A percentile compares a stretch with the other conserved stretches of the same genome.
Conservation (phyloP, 768 basidiomycete species). For the Macrocybe gigantea region DNA sequence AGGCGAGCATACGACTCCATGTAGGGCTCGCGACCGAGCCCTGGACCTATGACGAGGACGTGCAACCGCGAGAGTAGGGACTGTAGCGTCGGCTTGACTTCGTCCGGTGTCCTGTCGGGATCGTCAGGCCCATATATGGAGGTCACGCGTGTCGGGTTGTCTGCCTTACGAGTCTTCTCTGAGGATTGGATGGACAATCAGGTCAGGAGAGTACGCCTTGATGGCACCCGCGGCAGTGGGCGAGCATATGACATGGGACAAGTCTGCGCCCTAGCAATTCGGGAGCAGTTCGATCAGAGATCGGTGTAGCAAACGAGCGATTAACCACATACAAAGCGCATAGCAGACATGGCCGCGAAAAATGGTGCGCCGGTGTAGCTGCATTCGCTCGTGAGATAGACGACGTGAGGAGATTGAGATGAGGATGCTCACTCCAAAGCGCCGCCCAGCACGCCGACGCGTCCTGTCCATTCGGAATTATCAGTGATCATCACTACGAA, state of each 20-base stretch:
- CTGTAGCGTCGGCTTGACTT: slow-evolving; percentile 47
- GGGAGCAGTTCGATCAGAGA: neutral
- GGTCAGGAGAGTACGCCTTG: slow-evolving; percentile 94
- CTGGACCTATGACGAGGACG: slow-evolving; percentile 90
- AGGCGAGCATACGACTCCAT: slow-evolving; percentile 82
- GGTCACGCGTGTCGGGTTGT: too few relatives aligned
- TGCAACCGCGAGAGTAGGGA: slow-evolving; percentile 82
- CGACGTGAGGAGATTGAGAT: neutral
- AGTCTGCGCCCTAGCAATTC: slow-evolving; percentile 71
- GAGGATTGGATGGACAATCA: slow-evolving; percentile 96
- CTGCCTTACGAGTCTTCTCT: slow-evolving; percentile 52
- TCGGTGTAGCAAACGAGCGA: neutral
- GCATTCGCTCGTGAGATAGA: neutral
- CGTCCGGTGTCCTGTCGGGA: slow-evolving; percentile 35
- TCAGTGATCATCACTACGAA: neutral
- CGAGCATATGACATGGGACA: slow-evolving; percentile 96
- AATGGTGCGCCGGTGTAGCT: slow-evolving; percentile 98
- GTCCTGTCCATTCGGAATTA: slow-evolving; percentile 38
- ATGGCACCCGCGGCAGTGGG: slow-evolving; percentile 89
- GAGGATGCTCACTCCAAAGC: slow-evolving; percentile 73
- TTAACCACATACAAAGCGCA: slow-evolving; percentile 60
- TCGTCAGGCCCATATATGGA: too few relatives aligned
- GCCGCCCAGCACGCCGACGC: slow-evolving; percentile 92
- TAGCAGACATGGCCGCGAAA: slow-evolving; percentile 88
- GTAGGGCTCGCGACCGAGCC: slow-evolving; percentile 84